Conservation (phyloP, 139 green algal genomes). For the Chlamydomonas eustigma region DNA sequence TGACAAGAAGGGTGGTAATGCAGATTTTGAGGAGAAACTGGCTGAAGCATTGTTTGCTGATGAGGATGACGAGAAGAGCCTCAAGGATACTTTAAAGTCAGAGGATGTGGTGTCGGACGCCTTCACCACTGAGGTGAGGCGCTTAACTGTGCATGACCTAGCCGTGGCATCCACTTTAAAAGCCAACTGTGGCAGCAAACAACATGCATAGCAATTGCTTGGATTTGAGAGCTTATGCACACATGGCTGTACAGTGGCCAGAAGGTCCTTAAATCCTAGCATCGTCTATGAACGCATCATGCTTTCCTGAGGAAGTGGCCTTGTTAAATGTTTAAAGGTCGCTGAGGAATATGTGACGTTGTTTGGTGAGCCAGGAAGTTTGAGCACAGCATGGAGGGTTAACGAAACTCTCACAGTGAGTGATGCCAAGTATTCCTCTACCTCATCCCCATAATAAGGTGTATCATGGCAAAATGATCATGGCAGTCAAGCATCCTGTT, state of each 20-base stretch:
- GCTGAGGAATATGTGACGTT: constrained; percentile 43
- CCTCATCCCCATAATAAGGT: too few relatives aligned
- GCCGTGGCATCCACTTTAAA: too few relatives aligned
- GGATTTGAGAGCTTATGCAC: too few relatives aligned
- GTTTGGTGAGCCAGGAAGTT: constrained; percentile 29
- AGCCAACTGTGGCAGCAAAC: too few relatives aligned
- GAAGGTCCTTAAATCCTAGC: too few relatives aligned
- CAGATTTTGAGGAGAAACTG: constrained; percentile 57
- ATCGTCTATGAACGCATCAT: too few relatives aligned
- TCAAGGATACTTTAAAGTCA: constrained; percentile 13
- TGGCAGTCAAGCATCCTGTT: too few relatives aligned
- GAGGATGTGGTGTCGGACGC: constrained; percentile 39
- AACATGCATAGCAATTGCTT: too few relatives aligned
- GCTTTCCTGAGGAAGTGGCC: too few relatives aligned
- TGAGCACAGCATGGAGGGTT: constrained; percentile 41
- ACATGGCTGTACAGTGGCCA: too few relatives aligned
- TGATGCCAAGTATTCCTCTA: not conserved
- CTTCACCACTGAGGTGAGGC: constrained; percentile 56
- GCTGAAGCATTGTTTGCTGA: constrained; percentile 48
- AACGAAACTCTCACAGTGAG: constrained; percentile 29
- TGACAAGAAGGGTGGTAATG: constrained; percentile 24
- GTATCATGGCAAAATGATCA: too few relatives aligned
- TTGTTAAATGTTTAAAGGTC: constrained; percentile 15
- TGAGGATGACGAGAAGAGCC: constrained; percentile 30
- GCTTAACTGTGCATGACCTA: too few relatives aligned